These are phyloP conservation scores for Vickermania ingenoplastis DNA, from an alignment of 208 protist species.

Conservation along the genomic window DNA sequence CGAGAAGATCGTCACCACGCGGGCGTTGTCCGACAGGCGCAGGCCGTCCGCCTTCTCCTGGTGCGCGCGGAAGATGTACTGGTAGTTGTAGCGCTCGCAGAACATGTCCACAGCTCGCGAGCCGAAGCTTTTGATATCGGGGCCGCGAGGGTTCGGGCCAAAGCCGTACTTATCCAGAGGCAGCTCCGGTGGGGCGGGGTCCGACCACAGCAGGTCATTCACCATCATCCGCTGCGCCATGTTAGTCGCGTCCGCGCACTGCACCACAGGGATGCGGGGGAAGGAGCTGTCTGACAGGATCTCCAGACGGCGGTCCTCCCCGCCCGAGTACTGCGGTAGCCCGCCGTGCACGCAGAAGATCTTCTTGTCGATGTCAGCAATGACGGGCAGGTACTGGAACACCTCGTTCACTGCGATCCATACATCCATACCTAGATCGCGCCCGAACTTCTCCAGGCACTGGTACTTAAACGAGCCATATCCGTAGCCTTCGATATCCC, in stretches of 20 bases:
- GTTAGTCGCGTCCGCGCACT: slow-evolving; percentile 77
- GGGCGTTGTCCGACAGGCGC: slow-evolving; percentile 81
- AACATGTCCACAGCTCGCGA: slow-evolving; percentile 88
- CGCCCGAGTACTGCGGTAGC: slow-evolving; percentile 87
- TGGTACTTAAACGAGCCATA: slow-evolving; percentile 90
- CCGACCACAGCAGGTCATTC: slow-evolving; percentile 87
- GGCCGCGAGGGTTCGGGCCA: slow-evolving; percentile 79
- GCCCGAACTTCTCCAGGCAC: slow-evolving; percentile 86
- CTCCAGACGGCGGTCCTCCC: slow-evolving; percentile 81
- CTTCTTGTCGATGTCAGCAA: slow-evolving; percentile 89
- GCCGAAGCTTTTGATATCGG: slow-evolving; percentile 86
- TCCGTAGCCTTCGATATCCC: slow-evolving; percentile 88
- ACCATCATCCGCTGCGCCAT: slow-evolving; percentile 84
- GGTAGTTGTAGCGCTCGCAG: slow-evolving; percentile 85
- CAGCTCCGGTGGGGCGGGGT: slow-evolving; percentile 75
- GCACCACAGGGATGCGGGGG: slow-evolving; percentile 77
- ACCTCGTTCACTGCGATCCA: slow-evolving; percentile 88
- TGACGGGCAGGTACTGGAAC: slow-evolving; percentile 89
- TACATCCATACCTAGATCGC: slow-evolving; percentile 73
- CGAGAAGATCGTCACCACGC: slow-evolving; percentile 90
- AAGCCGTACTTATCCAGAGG: slow-evolving; percentile 84
- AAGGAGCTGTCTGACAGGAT: slow-evolving; percentile 76
- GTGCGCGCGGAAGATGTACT: slow-evolving; percentile 92
- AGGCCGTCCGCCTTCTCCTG: slow-evolving; percentile 88
- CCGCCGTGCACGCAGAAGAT: slow-evolving; percentile 93